These are phyloP conservation scores for Neltuma alba DNA, from an alignment of 306 rosid species.

Conservation along the genomic window DNA sequence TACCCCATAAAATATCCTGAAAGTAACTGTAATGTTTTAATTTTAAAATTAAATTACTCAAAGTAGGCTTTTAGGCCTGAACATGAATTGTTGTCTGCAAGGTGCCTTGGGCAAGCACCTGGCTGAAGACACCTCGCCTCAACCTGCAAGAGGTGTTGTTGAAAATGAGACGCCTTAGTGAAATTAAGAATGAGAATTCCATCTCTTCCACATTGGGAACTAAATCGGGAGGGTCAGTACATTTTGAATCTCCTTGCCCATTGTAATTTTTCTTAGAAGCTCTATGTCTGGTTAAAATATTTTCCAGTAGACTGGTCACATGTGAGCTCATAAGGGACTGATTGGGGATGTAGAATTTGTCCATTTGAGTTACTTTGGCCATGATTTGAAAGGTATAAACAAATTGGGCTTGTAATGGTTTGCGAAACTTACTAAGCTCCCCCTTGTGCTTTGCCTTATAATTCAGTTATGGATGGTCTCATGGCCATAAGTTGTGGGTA, in stretches of 20 bases:
- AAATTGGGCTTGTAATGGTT: not conserved
- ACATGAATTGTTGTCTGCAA: not conserved
- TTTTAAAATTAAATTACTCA: too few relatives aligned
- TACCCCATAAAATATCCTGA: too few relatives aligned
- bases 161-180: too few relatives aligned
- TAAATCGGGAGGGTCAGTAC: not conserved
- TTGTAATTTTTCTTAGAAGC: not conserved
- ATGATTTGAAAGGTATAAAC: not conserved
- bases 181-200: too few relatives aligned
- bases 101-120: not conserved
- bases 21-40: too few relatives aligned
- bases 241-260: conserved; percentile 2
- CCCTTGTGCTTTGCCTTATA: not conserved
- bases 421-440: not conserved
- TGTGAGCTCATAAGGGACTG: not conserved
- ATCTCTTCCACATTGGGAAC: not conserved
- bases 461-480: not conserved
- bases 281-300: not conserved
- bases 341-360: not conserved
- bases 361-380: not conserved
- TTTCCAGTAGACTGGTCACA: not conserved
- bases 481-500: not conserved
- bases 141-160: not conserved
- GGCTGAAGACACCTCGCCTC: too few relatives aligned
- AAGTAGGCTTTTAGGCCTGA: not conserved